phyloP scores from a whole-genome alignment of 306 rosid genomes.

The Pyrus bretschneideri region DNA sequence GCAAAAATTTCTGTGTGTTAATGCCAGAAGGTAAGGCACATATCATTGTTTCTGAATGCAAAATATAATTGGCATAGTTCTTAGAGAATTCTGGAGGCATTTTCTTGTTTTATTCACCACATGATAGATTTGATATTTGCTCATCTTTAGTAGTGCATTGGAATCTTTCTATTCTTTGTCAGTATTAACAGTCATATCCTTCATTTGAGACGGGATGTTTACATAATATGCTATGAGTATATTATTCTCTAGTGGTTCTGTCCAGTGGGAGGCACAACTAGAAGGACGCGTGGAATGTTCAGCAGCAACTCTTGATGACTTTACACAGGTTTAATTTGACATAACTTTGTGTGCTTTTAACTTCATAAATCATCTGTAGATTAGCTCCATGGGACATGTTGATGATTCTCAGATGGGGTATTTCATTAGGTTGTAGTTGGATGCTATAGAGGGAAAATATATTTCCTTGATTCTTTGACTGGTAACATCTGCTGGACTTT shows the following conservation, averaged over 20 bases:
- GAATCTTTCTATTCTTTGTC: not conserved
- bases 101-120: not conserved
- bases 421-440: conserved; percentile 79
- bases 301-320: conserved; percentile 67
- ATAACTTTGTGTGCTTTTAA: conserved; percentile 1
- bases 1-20: conserved; percentile 63
- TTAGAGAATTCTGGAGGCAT: not conserved
- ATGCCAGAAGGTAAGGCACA: conserved; percentile 65
- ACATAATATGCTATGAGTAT: not conserved
- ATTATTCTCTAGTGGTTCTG: conserved; percentile 59
- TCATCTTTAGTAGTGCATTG: not conserved
- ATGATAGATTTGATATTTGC: not conserved
- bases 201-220: not conserved
- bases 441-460: conserved; percentile 78
- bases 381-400: conserved; percentile 1
- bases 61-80: not conserved
- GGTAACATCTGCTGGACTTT: conserved; percentile 75
- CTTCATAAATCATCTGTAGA: conserved; percentile 1
- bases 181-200: not conserved
- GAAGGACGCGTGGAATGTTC: conserved; percentile 90
- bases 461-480: conserved; percentile 63
- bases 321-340: conserved; percentile 61
- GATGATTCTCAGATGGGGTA: conserved; percentile 18
- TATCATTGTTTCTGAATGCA: conserved; percentile 1
- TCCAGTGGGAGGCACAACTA: conserved; percentile 74